A percentile compares a stretch with the other conserved stretches of the same genome.
Conservation (phyloP, 352 stramenopile species). For the Phytophthora capsici region DNA sequence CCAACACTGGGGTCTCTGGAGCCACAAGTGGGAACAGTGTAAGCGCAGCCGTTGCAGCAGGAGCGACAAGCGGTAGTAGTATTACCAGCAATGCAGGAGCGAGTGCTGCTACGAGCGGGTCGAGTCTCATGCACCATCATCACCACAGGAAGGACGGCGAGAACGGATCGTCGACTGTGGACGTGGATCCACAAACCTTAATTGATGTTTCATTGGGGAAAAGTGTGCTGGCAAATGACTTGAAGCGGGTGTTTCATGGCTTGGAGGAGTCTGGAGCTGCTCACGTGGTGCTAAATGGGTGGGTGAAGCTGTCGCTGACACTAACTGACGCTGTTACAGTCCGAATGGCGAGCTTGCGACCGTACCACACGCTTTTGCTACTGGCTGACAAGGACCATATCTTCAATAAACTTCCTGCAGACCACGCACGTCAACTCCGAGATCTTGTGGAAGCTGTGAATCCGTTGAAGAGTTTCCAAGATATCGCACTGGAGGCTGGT, state of each 20-base stretch:
- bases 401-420: conserved; percentile 65
- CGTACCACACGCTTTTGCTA: conserved; percentile 86
- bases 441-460: conserved; percentile 78
- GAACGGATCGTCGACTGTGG: conserved; percentile 39
- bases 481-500: conserved; percentile 78
- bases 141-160: conserved; percentile 45
- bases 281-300: conserved; percentile 86
- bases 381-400: conserved; percentile 72
- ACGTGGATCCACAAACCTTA: conserved; percentile 83
- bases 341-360: conserved; percentile 66
- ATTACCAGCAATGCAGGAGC: conserved; percentile 31
- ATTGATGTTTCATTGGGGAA: conserved; percentile 83
- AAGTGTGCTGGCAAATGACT: conserved; percentile 84
- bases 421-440: conserved; percentile 80
- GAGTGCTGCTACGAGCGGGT: conserved; percentile 17
- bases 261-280: conserved; percentile 74
- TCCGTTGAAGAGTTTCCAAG: conserved; percentile 86
- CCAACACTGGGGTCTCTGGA: conserved; percentile 18
- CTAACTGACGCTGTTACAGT: conserved; percentile 71
- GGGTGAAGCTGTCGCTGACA: conserved; percentile 88
- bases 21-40: conserved; percentile 36
- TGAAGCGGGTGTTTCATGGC: conserved; percentile 87
- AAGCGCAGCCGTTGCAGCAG: conserved; percentile 34
- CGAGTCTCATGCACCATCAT: conserved; percentile 36
- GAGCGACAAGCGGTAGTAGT: conserved; percentile 32